A percentile compares a stretch with the other conserved stretches of the same genome.
phyloP scores from a whole-genome alignment of 2,329 filamentous ascomycete genomes.

The Pyrenophora graminea region DNA sequence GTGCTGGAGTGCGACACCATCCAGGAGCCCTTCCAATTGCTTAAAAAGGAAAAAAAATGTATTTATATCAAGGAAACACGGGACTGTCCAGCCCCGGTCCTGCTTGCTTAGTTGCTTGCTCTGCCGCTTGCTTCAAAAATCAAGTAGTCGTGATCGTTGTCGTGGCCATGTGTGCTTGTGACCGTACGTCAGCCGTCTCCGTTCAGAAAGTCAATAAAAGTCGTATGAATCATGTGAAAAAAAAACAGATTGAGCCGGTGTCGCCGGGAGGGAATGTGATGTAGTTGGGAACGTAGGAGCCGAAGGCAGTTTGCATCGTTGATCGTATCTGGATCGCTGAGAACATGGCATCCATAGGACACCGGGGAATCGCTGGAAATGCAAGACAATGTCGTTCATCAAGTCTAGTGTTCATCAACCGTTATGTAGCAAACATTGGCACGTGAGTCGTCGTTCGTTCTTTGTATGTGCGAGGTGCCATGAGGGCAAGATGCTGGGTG shows the following conservation, averaged over 20 bases:
- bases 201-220: constrained; percentile 28
- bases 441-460: constrained; percentile 40
- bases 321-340: constrained; percentile 27
- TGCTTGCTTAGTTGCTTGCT: constrained; percentile 3
- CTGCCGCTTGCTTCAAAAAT: constrained; percentile 10
- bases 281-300: constrained; percentile 34
- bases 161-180: constrained; percentile 27
- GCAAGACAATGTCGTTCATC: constrained; percentile 36
- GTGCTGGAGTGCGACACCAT: constrained; percentile 14
- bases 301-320: constrained; percentile 17
- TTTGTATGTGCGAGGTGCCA: constrained; percentile 34
- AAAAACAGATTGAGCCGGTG: constrained; percentile 20
- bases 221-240: constrained; percentile 27
- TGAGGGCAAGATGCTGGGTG: constrained; percentile 30
- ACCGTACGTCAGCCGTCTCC: constrained; percentile 34
- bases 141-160: constrained; percentile 21
- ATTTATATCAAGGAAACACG: constrained; percentile 14
- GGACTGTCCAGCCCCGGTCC: constrained; percentile 10
- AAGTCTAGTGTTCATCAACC: constrained; percentile 41
- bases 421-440: constrained; percentile 38
- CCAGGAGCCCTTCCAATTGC: constrained; percentile 11
- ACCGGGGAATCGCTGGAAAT: constrained; percentile 46
- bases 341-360: constrained; percentile 40
- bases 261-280: constrained; percentile 32
- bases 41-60: constrained; percentile 9